phyloP scores from a whole-genome alignment of 169 alveolate genomes.

The Toxoplasma gondii region DNA sequence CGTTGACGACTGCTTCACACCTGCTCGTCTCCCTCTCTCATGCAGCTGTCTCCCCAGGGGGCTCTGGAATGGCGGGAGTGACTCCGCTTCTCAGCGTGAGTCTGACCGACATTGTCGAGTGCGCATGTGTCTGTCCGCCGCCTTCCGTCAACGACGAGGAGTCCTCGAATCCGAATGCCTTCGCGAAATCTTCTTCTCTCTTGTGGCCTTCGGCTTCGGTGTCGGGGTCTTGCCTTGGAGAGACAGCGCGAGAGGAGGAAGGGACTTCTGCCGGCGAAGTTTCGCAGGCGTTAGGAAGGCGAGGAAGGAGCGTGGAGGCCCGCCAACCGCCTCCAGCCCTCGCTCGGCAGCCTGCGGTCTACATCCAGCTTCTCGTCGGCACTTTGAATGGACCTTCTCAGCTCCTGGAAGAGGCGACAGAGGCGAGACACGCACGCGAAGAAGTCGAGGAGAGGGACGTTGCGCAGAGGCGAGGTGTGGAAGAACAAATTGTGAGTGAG shows the following conservation, averaged over 20 bases:
- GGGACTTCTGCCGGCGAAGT: no score
- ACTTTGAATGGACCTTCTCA: not conserved
- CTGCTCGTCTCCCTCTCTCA: not conserved
- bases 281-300: not conserved
- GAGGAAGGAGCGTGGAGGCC: not conserved
- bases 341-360: not conserved
- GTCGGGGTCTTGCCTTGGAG: no score
- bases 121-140: conserved; percentile 6
- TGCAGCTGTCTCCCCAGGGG: not conserved
- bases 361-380: not conserved
- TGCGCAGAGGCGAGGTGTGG: not conserved
- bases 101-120: conserved; percentile 1
- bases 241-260: not conserved
- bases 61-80: not conserved
- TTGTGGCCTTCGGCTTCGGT: not conserved
- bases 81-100: not conserved
- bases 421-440: not conserved
- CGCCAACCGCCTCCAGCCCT: not conserved
- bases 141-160: not conserved
- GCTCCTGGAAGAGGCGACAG: not conserved
- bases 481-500: not conserved
- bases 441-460: not conserved
- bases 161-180: not conserved
- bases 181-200: not conserved
- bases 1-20: no score